Base-by-base conservation (phyloP, 768 basidiomycete species). In the Psilocybe cubensis region DNA sequence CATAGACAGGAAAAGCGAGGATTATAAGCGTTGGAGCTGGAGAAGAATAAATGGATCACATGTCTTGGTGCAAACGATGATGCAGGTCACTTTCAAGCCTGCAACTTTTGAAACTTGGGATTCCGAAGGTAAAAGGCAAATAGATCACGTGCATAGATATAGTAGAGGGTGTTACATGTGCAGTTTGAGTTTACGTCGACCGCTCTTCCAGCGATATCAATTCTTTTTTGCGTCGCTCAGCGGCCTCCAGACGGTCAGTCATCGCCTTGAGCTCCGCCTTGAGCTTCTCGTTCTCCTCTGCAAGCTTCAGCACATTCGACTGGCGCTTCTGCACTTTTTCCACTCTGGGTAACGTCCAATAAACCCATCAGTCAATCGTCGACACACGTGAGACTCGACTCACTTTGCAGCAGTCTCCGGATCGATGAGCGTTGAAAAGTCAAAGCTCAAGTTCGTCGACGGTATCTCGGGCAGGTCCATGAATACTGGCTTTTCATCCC, bases 201-300 rank as follows among this genome's bases (percentile, higher is more conserved):
- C 66, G 59, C 41, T 70, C 65, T 49, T 69, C 69, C 62, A 68
- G 64, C 25, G 64, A 58, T 41, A 63, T 63, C 64, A 76, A 70
- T 52, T 73, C 68, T 64, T 74, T 77, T 64, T 61, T 69, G 63
- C 79, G 81, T 55, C 83, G 81, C 72, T 92, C 91, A 18, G 86
- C 88, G 12, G 86, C 86, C 73, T 90, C 88, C 62, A 92, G 75
- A 63, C 89, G 74, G 60, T 88, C 88, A 18, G 82, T 79, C 86
- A 92, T 88, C 48, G 84, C 88, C 66, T 79, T 84, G 66, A 93
- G 80, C 72, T 91, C 85, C 48, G 81, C 86, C 72, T 88, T 86
- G 58, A 93, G 75, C 70, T 86, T 88, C 70, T 89, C 87, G 70
- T 92, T 88, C 78, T 93, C 91, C 74, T 88, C 79, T 20, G 87